Percentiles rank a stretch among this genome's conserved stretches.
These are phyloP conservation scores for Ascosphaera apis DNA, from an alignment of 2,329 filamentous ascomycete genomes.

Conservation along the genomic window DNA sequence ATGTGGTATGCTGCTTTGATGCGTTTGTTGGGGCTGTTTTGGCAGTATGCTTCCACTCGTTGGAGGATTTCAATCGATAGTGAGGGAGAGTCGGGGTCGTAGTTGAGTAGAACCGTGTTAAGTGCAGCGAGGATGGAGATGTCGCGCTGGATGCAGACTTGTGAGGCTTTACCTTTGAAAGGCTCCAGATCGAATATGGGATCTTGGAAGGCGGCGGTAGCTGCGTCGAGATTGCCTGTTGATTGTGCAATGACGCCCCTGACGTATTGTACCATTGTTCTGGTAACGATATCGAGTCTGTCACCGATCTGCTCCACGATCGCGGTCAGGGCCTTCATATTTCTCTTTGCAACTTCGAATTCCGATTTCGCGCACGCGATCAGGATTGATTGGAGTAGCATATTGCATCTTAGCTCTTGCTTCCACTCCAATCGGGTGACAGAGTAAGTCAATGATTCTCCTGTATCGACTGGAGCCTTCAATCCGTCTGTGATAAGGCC, in stretches of 20 bases:
- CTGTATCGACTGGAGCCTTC: constrained; percentile 17
- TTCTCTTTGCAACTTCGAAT: constrained; percentile 40
- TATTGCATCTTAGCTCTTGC: constrained; percentile 40
- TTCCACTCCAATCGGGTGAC: constrained; percentile 41
- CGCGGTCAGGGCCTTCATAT: constrained; percentile 29
- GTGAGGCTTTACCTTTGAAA: constrained; percentile 15
- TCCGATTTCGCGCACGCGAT: constrained; percentile 47
- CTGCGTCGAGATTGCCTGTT: constrained; percentile 45
- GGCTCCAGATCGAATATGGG: constrained; percentile 31
- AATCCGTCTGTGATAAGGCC: constrained; percentile 16
- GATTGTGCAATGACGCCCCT: constrained; percentile 55
- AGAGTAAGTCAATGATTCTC: constrained; percentile 33
- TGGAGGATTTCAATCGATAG: constrained; percentile 41
- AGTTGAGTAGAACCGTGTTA: constrained; percentile 50
- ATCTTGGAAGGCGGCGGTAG: constrained; percentile 43
- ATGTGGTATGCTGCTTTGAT: constrained; percentile 59
- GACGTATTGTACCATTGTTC: constrained; percentile 44
- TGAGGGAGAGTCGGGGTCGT: constrained; percentile 34
- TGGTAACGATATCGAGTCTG: constrained; percentile 19
- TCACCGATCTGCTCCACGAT: constrained; percentile 23
- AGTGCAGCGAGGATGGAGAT: constrained; percentile 39
- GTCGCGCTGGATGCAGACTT: constrained; percentile 33
- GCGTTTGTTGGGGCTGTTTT: constrained; percentile 46
- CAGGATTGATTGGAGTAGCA: constrained; percentile 48
- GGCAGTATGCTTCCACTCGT: constrained; percentile 43